Conservation (phyloP, 2,329 filamentous ascomycete genomes). For the Fusarium cicatricum region DNA sequence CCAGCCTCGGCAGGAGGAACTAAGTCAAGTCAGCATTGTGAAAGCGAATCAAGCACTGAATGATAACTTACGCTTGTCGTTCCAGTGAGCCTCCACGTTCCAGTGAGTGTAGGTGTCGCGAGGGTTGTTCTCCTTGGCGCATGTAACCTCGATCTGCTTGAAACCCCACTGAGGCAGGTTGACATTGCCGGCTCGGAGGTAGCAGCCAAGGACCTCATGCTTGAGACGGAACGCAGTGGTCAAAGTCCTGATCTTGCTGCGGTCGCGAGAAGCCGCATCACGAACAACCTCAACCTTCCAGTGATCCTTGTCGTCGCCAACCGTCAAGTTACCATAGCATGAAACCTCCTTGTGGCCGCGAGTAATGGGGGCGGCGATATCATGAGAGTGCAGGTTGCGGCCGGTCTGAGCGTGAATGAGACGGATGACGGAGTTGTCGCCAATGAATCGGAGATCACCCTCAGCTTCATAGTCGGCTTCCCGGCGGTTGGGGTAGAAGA, state of each 20-base stretch:
- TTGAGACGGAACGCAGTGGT: conserved; percentile 92
- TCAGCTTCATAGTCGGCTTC: conserved; percentile 77
- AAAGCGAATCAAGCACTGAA: not conserved
- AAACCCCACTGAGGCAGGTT: conserved; percentile 99
- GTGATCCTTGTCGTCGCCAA: conserved; percentile 98
- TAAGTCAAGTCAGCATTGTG: conserved; percentile 48
- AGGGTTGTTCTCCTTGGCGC: conserved; percentile 91
- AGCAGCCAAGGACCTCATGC: conserved; percentile 85
- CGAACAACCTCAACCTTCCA: conserved; percentile 93
- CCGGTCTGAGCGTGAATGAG: conserved; percentile 95
- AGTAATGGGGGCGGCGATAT: conserved; percentile 85
- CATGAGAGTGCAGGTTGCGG: conserved; percentile 95
- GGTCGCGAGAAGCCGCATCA: conserved; percentile 87
- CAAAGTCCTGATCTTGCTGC: conserved; percentile 85
- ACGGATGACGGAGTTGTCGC: conserved; percentile 80
- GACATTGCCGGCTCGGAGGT: conserved; percentile 92
- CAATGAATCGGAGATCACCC: conserved; percentile 75
- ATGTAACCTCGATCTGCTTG: conserved; percentile 98
- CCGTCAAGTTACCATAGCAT: conserved; percentile 91
- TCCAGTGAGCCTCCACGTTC: conserved; percentile 96
- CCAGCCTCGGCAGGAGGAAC: conserved; percentile 89
- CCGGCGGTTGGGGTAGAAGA: conserved; percentile 92
- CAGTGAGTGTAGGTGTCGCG: conserved; percentile 96
- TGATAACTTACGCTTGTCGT: conserved; percentile 81
- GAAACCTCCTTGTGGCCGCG: conserved; percentile 95